Base-by-base conservation (phyloP, 345 rosid genomes). In the Lepidium africanum region DNA sequence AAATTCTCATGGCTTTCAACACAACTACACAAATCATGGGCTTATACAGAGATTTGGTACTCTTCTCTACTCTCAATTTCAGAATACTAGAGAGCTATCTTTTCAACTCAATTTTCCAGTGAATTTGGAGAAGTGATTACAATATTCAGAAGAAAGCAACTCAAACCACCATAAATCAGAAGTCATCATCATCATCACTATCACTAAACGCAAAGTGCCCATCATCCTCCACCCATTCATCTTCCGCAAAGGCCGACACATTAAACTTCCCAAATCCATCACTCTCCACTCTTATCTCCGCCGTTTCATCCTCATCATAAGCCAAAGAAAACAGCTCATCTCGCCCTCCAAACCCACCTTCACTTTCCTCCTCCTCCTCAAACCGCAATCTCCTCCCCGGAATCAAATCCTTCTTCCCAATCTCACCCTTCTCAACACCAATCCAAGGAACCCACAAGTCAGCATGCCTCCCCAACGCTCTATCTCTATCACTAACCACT, bases 361-460 rank as follows among this genome's bases (percentile, higher is more conserved):
- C 80, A 33, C n/a, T 33, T 16, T 33, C 78, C 10, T 62, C 65
- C 10, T 21, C 23, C 27, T 59, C 80, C 41, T 78, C 84, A 40
- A 71, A 51, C 47, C 47, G 74, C 14, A 50, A 71, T 73, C 85
- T 78, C 61, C 64, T 78, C 65, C 73, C 79, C 2, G 89, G 87
- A 58, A 87, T 76, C 82, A 90, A 83, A 82, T 93, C 95, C 45
- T 83, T 68, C 81, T 86, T 89, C 2, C 64, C 70, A 25, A 90
- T 67, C 70, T 83, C 88, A 57, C 95, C 96, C 68, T 84, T 86
- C 83, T 93, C 87, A 52, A 93, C 89, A 51, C 78, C 91, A 59
- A 47, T 72, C 98, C 97, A 93, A 0, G 96, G 91, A 32, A 90
- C 87, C 97, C 97, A 93, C 83, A 88, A 76, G 77, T 88, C 97